A percentile compares a stretch with the other conserved stretches of the same genome.
Conservation (phyloP, 208 protist genomes). For the Crithidia acanthocephali region DNA sequence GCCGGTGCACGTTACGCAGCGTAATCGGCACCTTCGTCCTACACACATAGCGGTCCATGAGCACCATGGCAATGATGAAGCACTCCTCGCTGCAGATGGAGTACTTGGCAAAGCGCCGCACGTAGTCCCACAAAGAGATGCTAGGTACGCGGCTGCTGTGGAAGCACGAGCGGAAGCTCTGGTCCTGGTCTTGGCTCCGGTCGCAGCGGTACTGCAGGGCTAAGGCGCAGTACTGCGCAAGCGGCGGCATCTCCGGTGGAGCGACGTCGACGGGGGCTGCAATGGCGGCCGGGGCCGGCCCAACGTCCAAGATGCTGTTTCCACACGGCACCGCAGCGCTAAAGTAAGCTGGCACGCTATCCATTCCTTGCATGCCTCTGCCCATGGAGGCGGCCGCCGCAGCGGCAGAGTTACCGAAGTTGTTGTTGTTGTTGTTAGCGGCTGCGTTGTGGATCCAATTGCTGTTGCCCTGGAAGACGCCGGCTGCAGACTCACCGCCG, state of each 20-base stretch:
- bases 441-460: not conserved
- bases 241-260: conserved; percentile 50
- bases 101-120: conserved; percentile 93
- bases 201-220: conserved; percentile 75
- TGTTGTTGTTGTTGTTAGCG: not conserved
- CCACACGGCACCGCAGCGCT: conserved; percentile 25
- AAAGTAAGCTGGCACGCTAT: conserved; percentile 1
- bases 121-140: conserved; percentile 90
- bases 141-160: conserved; percentile 77
- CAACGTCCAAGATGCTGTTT: conserved; percentile 31
- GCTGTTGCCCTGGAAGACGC: not conserved
- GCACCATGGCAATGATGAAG: conserved; percentile 90
- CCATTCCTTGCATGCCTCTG: not conserved
- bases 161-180: conserved; percentile 51
- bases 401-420: not conserved
- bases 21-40: conserved; percentile 56
- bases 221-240: conserved; percentile 55
- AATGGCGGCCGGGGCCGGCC: conserved; percentile 13
- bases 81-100: conserved; percentile 88
- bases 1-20: conserved; percentile 81
- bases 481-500: not conserved
- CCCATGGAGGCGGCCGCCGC: not conserved
- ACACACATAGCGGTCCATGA: conserved; percentile 89
- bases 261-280: conserved; percentile 24
- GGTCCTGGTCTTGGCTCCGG: conserved; percentile 32